Percentiles rank a stretch among this genome's conserved stretches.
Evolutionary conservation across 2,329 filamentous ascomycete genomes (phyloP).

Genomic region (Talaromyces sp.): DNA sequence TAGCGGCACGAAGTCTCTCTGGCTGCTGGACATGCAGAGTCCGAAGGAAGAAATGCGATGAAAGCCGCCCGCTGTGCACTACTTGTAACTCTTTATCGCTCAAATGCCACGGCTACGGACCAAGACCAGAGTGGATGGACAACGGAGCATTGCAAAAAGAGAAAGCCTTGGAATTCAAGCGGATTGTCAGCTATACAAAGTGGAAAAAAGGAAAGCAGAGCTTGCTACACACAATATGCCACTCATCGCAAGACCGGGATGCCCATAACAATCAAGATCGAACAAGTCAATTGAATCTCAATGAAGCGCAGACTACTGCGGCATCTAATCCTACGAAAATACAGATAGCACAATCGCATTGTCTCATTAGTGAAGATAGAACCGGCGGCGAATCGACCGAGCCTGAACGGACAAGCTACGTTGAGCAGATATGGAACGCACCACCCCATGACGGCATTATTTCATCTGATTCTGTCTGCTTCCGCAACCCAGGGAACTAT

Average conservation of each 20-base stretch:
- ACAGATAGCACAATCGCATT: neutral
- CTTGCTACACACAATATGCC: neutral
- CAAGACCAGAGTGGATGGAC: conserved; percentile 1
- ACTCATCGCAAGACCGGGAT: neutral
- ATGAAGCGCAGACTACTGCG: neutral
- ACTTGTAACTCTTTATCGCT: neutral
- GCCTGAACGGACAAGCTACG: neutral
- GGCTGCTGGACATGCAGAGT: neutral
- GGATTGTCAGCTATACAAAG: neutral
- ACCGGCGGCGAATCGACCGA: neutral
- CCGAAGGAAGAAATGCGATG: neutral
- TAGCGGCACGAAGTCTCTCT: neutral
- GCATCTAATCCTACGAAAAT: neutral
- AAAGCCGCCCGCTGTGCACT: neutral
- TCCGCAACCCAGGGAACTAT: neutral
- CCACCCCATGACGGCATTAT: neutral
- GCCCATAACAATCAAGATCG: neutral
- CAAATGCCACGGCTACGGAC: neutral
- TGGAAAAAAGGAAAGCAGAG: neutral
- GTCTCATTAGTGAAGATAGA: neutral
- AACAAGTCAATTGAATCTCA: neutral
- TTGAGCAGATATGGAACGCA: neutral
- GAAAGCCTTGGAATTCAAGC: neutral
- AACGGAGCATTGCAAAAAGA: neutral
- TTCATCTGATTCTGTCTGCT: neutral